A percentile compares a stretch with the other conserved stretches of the same genome.
Conservation (phyloP, 345 rosid genomes). For the Draba incana region DNA sequence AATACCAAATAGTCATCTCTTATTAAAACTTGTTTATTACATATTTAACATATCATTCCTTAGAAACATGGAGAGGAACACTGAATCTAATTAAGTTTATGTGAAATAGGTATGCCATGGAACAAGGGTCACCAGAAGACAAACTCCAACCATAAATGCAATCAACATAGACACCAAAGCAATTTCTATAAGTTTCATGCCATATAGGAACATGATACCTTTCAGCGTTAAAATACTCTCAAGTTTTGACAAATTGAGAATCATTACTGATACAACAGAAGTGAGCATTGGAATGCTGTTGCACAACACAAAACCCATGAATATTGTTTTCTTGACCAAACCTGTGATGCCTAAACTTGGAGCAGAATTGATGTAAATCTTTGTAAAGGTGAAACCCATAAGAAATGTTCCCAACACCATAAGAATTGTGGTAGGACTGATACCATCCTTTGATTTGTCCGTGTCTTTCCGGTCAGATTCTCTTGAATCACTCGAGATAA, state of each 20-base stretch:
- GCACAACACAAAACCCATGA: conserved; percentile 9
- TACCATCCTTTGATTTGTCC: background rate
- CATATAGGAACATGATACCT: background rate
- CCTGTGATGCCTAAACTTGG: conserved; percentile 19
- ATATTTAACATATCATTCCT: no score
- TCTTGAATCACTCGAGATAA: conserved; percentile 3
- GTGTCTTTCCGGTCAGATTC: background rate
- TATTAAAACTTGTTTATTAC: background rate
- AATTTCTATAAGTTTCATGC: background rate
- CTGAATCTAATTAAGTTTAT: no score
- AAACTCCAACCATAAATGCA: conserved; percentile 23
- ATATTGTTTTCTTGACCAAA: conserved; percentile 25
- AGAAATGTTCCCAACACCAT: conserved; percentile 16
- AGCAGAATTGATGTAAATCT: background rate
- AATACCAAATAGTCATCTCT: background rate
- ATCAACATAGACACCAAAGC: background rate
- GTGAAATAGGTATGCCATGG: background rate
- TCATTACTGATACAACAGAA: background rate
- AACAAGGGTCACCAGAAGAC: background rate
- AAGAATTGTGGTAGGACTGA: background rate
- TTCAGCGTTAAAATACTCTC: background rate
- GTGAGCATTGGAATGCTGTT: conserved; percentile 2
- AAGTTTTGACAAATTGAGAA: background rate
- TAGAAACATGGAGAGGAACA: no score
- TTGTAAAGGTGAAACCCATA: conserved; percentile 22